Evolutionary conservation across 495 filamentous ascomycete species (phyloP), one percentile per base, ranked within the genome.

Genomic region (Lepidopterella palustris): DNA sequence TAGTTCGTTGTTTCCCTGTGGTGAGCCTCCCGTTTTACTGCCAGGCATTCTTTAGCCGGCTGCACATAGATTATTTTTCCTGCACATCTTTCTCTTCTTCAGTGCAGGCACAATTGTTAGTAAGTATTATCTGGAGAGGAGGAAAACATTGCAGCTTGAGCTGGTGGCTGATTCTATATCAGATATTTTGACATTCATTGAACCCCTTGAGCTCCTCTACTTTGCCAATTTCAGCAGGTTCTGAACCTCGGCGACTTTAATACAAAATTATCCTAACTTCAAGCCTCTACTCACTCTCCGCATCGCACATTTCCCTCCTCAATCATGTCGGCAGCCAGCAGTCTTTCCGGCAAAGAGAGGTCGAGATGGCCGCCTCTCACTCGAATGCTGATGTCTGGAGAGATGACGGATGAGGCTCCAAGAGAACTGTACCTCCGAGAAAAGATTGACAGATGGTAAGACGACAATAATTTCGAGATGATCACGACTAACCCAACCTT

Each of bases 331-430:
- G 28, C 24, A 24, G 58, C 39, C 35, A 24, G 56, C 21, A 64
- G 61, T 62, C 67, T 70, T 45, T 62, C 61, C n/a, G 67, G 67
- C 50, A 56, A 53, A 13, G 67, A 70, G 60, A 56, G 69, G 56
- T 71, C 69, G 42, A 58, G 69, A 66, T 71, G 69, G 69, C 67
- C 69, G 28, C 69, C 69, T 15, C 61, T 71, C 39, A 71, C 69
- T 8, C 64, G 67, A 9, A 71, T 71, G 69, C 65, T 71, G 28
- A 70, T 70, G 69, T 64, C 69, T 15, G 69, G 69, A 3, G 86
- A 88, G 74, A 85, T 88, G 80, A 82, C 79, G 49, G 77, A 78
- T 60, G 81, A 84, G 63, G 75, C 72, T 64, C 82, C 82, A 62
- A 83, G 80, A 65, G 78, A 81, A 28, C 72, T 89, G 63, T 82